These are phyloP conservation scores for Blastomyces parvus DNA, from an alignment of 2,329 filamentous ascomycete genomes.

Conservation along the genomic window DNA sequence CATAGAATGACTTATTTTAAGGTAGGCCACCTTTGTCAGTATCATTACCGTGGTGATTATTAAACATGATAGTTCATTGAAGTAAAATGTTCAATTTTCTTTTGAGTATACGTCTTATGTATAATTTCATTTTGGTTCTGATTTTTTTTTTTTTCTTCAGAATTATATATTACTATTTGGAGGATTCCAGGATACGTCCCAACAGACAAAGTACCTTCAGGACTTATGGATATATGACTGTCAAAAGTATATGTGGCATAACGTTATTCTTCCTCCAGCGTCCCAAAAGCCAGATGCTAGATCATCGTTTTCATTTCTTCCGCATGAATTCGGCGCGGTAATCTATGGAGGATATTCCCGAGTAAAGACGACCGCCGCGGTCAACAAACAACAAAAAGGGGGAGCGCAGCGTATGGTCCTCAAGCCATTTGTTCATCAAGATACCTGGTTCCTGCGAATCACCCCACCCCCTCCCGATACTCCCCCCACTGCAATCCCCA, in stretches of 20 bases:
- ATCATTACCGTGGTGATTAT: not conserved
- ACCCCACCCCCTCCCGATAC: slow-evolving; percentile 61
- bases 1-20: slow-evolving; percentile 97
- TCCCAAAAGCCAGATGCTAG: slow-evolving; percentile 82
- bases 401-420: slow-evolving; percentile 59
- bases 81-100: not conserved
- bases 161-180: slow-evolving; percentile 94
- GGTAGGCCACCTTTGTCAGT: slow-evolving; percentile 20
- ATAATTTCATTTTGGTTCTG: not conserved
- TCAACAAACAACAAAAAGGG: slow-evolving; percentile 51
- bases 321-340: slow-evolving; percentile 81
- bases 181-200: slow-evolving; percentile 93
- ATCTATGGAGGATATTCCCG: slow-evolving; percentile 90
- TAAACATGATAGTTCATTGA: not conserved
- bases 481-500: slow-evolving; percentile 55
- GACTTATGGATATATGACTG: slow-evolving; percentile 97
- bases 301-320: slow-evolving; percentile 84
- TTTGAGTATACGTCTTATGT: not conserved
- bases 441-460: slow-evolving; percentile 87
- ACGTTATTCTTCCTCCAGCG: slow-evolving; percentile 62
- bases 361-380: slow-evolving; percentile 58
- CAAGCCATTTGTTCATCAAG: slow-evolving; percentile 83
- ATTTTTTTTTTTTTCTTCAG: slow-evolving; percentile 18
- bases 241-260: slow-evolving; percentile 73
- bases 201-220: slow-evolving; percentile 84